Evolutionary conservation across 2,329 filamentous ascomycete species (phyloP), one percentile per base, ranked within the genome.

Genomic region (Ceratocystis cubensis): DNA sequence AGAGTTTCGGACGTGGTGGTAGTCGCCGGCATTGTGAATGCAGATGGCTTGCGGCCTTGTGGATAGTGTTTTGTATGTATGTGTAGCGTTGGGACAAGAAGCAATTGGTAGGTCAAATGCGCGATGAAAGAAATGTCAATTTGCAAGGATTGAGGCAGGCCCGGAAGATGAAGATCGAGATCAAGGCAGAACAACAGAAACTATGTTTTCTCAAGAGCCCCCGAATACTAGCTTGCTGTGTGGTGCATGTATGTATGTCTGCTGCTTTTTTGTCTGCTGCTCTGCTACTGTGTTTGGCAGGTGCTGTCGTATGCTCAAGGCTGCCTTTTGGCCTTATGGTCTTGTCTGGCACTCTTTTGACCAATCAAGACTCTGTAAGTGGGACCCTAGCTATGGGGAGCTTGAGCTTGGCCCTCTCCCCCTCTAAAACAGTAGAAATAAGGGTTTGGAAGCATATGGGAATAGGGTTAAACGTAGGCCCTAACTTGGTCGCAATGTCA

Each of bases 1-100:
- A 96, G 86, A 71, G 93, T 95, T 81, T 97, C 93, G 77, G 92
- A 91, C 75, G 93, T 96, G 71, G 93, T 97, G 77, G 93, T 87
- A 78, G 56, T 59, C 30, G 56, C 56, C 56, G 92, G 93, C 93
- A 97, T 97, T 76, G 74, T 65, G 30, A n/a, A 33, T 37, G 13
- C 17, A 25, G n/a, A 25, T 59, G 17, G 20, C n/a, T 28, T 28
- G 28, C 30, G 48, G 22, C 48, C 37, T 13, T 41, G 37, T 5
- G 2, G 37, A 41, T 13, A 15, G 37, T 41, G 37, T 15, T 41
- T 41, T 41, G 37, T 41, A 41, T 41, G 37, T 41, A 15, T 41
- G 37, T 41, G 37, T 15, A 15, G 37, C 10, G 37, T 41, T 41
- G 37, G 37, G 13, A 41, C 37, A 41, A 13, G 37, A 15, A 41